phyloP scores from a whole-genome alignment of 1,284 basidiomycete species.

The Rhodotorula sp. region DNA sequence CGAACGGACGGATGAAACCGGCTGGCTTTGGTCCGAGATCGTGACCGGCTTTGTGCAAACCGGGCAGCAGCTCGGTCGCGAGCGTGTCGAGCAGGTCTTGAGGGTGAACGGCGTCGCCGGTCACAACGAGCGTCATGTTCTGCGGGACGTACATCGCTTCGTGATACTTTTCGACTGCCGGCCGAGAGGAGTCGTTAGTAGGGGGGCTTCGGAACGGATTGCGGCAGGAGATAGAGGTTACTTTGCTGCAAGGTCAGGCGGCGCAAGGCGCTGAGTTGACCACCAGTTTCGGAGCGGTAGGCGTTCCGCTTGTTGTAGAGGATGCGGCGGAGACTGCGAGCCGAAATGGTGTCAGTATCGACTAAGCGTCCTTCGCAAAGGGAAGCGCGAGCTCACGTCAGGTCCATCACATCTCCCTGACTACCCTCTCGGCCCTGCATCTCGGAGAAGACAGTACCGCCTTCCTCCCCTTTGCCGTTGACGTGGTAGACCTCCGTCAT shows the following conservation, averaged over 20 bases:
- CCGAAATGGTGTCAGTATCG: conserved; percentile 8
- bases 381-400: conserved; percentile 74
- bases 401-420: conserved; percentile 70
- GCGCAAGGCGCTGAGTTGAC: conserved; percentile 86
- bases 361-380: conserved; percentile 26
- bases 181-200: too few species aligned
- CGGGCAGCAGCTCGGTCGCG: conserved; percentile 75
- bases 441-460: conserved; percentile 65
- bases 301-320: conserved; percentile 79
- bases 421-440: conserved; percentile 91
- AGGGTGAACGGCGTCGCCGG: conserved; percentile 52
- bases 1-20: conserved; percentile 90
- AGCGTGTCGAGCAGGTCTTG: conserved; percentile 63
- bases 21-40: conserved; percentile 61
- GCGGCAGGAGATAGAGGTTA: conserved; percentile 51
- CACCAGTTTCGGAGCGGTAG: conserved; percentile 95
- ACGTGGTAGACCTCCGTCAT: conserved; percentile 82
- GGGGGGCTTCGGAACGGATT: too few species aligned
- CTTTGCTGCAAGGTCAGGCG: conserved; percentile 85
- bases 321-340: conserved; percentile 66
- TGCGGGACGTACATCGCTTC: conserved; percentile 88
- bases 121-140: conserved; percentile 75
- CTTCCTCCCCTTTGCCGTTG: conserved; percentile 82
- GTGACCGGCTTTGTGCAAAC: conserved; percentile 68
- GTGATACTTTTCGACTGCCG: conserved; percentile 82